Conservation (phyloP, 2,329 filamentous ascomycete genomes). For the Diaporthe ampelina region DNA sequence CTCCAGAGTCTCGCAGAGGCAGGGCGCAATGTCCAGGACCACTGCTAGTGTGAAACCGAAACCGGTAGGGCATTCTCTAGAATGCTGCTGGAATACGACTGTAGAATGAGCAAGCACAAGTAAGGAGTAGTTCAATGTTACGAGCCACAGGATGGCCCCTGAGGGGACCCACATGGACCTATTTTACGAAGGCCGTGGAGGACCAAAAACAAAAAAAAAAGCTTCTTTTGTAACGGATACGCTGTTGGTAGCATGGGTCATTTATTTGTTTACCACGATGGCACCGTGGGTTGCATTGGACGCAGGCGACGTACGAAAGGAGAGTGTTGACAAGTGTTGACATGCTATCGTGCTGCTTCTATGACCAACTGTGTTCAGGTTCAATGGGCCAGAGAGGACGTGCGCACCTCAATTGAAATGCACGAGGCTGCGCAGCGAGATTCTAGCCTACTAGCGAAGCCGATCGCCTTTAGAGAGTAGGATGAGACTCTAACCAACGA, state of each 20-base stretch:
- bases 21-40: neutral
- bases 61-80: neutral
- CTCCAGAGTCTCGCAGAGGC: neutral
- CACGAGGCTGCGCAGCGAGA: neutral
- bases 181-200: neutral
- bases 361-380: too few species aligned
- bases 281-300: neutral
- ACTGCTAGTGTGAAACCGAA: slow-evolving; percentile 13
- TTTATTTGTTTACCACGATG: neutral
- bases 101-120: neutral
- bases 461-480: neutral
- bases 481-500: neutral
- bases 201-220: neutral
- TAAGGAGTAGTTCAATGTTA: neutral
- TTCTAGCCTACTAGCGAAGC: neutral
- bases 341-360: too few species aligned
- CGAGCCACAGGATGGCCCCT: neutral
- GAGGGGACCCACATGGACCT: neutral
- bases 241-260: neutral
- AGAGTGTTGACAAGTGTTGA: neutral
- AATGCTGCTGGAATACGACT: neutral
- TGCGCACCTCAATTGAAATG: neutral
- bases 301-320: too few species aligned
- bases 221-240: neutral
- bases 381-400: neutral